Evolutionary conservation across 2,329 filamentous ascomycete species (phyloP).

Genomic region (Beauveria brongniartii): DNA sequence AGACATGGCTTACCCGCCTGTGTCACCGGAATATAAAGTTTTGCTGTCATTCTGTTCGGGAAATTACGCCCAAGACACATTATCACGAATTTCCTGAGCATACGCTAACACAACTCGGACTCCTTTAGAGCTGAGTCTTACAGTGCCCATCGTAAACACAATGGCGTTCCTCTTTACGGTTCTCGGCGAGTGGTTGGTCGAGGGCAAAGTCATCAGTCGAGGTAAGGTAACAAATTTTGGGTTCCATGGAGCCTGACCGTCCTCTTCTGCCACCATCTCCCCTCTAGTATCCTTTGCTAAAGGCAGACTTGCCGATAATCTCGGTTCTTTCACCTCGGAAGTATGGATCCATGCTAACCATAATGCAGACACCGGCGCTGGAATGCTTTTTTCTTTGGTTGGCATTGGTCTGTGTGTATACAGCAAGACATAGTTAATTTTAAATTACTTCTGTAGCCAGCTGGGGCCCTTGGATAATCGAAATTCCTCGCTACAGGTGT

Average conservation of each 20-base stretch:
- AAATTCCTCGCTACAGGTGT: background rate
- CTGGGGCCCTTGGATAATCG: background rate
- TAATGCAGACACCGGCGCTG: conserved; percentile 65
- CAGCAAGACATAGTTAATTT: conserved; percentile 36
- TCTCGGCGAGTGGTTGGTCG: conserved; percentile 88
- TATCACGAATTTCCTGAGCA: background rate
- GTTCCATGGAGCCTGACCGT: background rate
- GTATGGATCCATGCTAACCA: background rate
- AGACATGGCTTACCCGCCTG: background rate
- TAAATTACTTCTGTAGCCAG: background rate
- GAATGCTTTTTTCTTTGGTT: conserved; percentile 68
- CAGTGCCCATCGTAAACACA: conserved; percentile 91
- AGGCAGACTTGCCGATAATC: background rate
- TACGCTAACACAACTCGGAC: background rate
- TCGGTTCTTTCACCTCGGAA: background rate
- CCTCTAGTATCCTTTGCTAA: background rate
- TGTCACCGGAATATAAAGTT: background rate
- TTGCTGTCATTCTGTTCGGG: background rate
- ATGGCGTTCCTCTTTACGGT: conserved; percentile 95
- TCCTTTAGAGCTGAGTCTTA: conserved; percentile 71
- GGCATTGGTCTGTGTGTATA: conserved; percentile 82
- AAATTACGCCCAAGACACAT: background rate
- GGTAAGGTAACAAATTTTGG: conserved; percentile 40
- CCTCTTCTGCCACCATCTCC: background rate
- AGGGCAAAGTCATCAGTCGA: conserved; percentile 79